Evolutionary conservation across 768 basidiomycete species (phyloP).

Genomic region (Kwoniella shandongensis): DNA sequence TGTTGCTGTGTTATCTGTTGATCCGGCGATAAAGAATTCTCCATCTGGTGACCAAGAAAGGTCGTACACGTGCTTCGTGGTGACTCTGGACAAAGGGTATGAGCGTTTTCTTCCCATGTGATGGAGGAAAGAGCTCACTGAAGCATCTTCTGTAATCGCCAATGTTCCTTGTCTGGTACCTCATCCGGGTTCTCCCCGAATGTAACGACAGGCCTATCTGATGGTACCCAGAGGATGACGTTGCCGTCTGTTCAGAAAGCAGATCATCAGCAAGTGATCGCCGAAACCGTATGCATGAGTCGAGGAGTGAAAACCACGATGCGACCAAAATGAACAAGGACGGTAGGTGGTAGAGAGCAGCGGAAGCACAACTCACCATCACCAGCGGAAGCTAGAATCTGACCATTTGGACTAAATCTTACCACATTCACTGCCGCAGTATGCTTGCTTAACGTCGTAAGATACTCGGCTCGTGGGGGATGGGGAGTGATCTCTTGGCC

Average conservation of each 20-base stretch:
- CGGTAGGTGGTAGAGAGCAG: neutral
- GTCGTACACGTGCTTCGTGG: constrained; percentile 95
- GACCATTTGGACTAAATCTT: constrained; percentile 93
- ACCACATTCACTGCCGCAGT: constrained; percentile 95
- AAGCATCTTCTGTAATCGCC: constrained; percentile 81
- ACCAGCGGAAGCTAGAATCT: constrained; percentile 90
- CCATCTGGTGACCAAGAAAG: constrained; percentile 96
- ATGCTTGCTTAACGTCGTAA: constrained; percentile 88
- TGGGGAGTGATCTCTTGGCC: constrained; percentile 56
- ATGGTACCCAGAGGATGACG: constrained; percentile 92
- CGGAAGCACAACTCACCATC: constrained; percentile 67
- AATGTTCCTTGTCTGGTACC: constrained; percentile 87
- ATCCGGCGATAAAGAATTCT: constrained; percentile 90
- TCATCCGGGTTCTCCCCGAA: constrained; percentile 84
- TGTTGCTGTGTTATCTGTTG: constrained; percentile 86
- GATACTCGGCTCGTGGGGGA: constrained; percentile 89
- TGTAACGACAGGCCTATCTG: constrained; percentile 66
- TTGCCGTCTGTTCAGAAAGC: constrained; percentile 71
- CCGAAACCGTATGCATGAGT: no score
- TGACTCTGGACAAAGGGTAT: constrained; percentile 63
- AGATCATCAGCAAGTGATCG: constrained; percentile 3
- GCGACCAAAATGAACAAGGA: neutral
- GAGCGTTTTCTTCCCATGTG: neutral
- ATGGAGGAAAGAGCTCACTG: constrained; percentile 59
- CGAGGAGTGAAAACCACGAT: no score